Evolutionary conservation across 768 basidiomycete genomes (phyloP), one percentile per base, ranked within the genome.

Genomic region (Thelephora ganbajun): DNA sequence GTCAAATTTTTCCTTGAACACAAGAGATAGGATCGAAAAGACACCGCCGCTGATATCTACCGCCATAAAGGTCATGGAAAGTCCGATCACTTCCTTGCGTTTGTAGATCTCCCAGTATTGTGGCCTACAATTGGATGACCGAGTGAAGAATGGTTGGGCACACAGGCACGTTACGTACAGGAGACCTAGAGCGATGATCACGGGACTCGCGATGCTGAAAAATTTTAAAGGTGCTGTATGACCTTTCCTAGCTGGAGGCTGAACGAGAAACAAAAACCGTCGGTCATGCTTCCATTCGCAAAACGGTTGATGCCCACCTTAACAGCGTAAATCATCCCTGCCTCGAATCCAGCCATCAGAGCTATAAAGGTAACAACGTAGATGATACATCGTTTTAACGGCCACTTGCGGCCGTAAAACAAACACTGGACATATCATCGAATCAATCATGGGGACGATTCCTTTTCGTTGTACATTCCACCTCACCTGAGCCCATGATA

Each of bases 101-200:
- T 73, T 72, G 62, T 72, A 81, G 41, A 90, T 88, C 57, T 88
- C 83, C 59, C 71, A 77, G 55, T 81, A 89, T 59, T 90, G 86
- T 0, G 87, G 76, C 1, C 67, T 66, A 30, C 37, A 12, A 19
- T 67, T 33, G 11, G 43, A 69, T 55, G 16, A 72, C 55, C 1
- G 61, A 1, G 11, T 5, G 30, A 0, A 16, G 12, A 18, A 16
- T 48, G 20, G 11, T 9, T 23, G n/a, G 14, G 23, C 3, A 43
- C 20, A 30, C 12, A 18, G 22, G 33, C 13, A 30, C n/a, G 39
- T n/a, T 5, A 60, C 61, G 49, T 51, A 73, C 72, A 74, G 48
- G 9, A 77, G 58, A 0, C 65, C 72, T 5, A 70, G 56, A 11
- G 75, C 67, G 35, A 88, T 69, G 14, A 85, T 55, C 6, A 79